Percentiles rank a stretch among this genome's conserved stretches.
Evolutionary conservation across 345 rosid species (phyloP).

Genomic region (Eucalyptus pauciflora): DNA sequence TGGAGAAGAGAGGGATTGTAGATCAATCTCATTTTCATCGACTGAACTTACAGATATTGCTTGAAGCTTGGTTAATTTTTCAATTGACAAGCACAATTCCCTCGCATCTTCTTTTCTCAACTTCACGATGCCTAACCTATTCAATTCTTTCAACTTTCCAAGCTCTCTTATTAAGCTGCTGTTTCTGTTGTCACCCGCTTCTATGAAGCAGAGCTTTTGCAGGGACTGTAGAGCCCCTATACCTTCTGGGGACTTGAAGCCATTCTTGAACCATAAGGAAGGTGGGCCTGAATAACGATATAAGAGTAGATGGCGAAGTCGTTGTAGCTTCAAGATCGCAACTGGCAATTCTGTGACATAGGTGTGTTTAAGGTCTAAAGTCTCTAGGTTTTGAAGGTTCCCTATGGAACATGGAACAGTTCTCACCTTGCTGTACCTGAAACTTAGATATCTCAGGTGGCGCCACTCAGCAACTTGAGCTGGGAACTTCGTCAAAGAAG

Average conservation of each 20-base stretch:
- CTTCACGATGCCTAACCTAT: constrained; percentile 19
- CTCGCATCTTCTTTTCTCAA: constrained; percentile 21
- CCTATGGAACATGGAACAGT: constrained; percentile 16
- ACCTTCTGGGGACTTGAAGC: constrained; percentile 5
- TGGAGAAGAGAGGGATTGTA: constrained; percentile 8
- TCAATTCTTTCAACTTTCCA: constrained; percentile 24
- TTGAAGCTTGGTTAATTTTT: constrained; percentile 9
- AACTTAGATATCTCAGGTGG: constrained; percentile 20
- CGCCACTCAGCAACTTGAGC: constrained; percentile 6
- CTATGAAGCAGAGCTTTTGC: constrained; percentile 17
- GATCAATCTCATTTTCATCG: constrained; percentile 10
- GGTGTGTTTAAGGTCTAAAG: constrained; percentile 27
- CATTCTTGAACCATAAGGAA: constrained; percentile 2
- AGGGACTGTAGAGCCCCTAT: constrained; percentile 18
- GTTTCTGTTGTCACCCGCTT: constrained; percentile 1
- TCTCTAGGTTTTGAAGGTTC: constrained; percentile 32
- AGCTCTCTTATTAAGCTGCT: constrained; percentile 2
- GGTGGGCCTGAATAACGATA: constrained; percentile 11
- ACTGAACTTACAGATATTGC: constrained; percentile 13
- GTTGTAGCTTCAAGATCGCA: constrained; percentile 16
- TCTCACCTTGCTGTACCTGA: constrained; percentile 15
- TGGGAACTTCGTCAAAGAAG: constrained; percentile 16
- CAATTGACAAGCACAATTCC: constrained; percentile 12
- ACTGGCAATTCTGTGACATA: constrained; percentile 17
- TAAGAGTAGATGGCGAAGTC: constrained; percentile 18